These are phyloP conservation scores for Moniliella sp. DNA, from an alignment of 1,284 basidiomycete genomes.

Conservation along the genomic window DNA sequence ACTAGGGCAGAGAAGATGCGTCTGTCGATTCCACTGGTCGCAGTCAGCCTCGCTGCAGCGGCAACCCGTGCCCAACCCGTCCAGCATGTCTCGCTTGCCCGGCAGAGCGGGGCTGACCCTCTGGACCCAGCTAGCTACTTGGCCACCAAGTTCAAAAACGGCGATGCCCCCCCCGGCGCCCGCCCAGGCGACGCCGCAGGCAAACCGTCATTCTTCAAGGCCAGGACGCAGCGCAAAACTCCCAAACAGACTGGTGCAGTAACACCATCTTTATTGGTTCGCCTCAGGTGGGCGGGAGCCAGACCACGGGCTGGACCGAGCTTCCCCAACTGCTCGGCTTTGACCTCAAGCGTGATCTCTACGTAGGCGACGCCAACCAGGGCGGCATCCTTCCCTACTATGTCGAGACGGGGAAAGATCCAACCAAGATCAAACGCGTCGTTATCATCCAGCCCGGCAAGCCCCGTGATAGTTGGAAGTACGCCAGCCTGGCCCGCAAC, in stretches of 20 bases:
- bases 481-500: conserved; percentile 18
- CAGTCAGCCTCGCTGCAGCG: no score
- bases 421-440: conserved; percentile 10
- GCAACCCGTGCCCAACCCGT: no score
- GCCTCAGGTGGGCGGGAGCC: background rate
- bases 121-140: conserved; percentile 3
- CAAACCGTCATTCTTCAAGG: conserved; percentile 13
- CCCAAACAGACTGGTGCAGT: conserved; percentile 11
- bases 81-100: no score
- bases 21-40: no score
- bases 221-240: conserved; percentile 16
- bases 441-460: conserved; percentile 16
- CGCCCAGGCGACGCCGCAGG: conserved; percentile 10
- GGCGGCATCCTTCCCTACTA: conserved; percentile 1
- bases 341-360: conserved; percentile 4
- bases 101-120: no score
- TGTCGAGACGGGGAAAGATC: conserved; percentile 1
- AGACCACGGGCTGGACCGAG: conserved; percentile 2
- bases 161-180: conserved; percentile 10
- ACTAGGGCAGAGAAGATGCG: no score
- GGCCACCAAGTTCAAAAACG: conserved; percentile 12
- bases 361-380: conserved; percentile 2
- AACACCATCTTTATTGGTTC: conserved; percentile 5
- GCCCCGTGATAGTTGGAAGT: conserved; percentile 22
- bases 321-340: conserved; percentile 4